These are phyloP conservation scores for Ceratobasidium sp. DNA, from an alignment of 1,284 basidiomycete species.

Conservation along the genomic window DNA sequence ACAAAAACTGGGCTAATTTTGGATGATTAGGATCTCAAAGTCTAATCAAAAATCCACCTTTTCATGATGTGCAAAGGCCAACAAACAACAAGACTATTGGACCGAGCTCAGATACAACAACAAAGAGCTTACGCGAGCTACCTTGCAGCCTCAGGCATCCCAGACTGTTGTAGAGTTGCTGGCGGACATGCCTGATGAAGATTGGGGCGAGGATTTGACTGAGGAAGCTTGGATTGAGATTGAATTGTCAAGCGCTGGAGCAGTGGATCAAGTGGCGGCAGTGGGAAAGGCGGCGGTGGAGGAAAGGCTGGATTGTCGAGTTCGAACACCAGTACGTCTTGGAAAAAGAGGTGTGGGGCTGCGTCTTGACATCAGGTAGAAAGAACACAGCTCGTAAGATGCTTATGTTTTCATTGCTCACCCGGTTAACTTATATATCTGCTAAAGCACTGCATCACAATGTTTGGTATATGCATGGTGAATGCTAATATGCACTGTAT, in stretches of 20 bases:
- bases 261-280: background rate
- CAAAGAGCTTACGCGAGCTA: background rate
- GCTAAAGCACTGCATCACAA: too few relatives aligned
- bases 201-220: slow-evolving; percentile 3
- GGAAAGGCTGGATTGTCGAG: background rate
- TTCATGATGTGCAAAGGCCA: background rate
- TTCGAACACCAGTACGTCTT: background rate
- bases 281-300: background rate
- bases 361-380: background rate
- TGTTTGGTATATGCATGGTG: too few relatives aligned
- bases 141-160: background rate
- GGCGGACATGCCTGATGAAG: slow-evolving; percentile 23
- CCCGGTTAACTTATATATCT: background rate
- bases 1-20: too few relatives aligned
- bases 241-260: too few relatives aligned
- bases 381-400: background rate
- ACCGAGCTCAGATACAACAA: slow-evolving; percentile 1
- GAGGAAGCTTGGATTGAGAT: background rate
- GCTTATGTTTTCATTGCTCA: background rate
- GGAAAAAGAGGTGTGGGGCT: background rate
- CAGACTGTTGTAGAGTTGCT: too few relatives aligned
- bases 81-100: slow-evolving; percentile 10
- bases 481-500: slow-evolving; percentile 15
- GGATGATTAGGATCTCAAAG: too few relatives aligned
- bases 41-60: too few relatives aligned